These are phyloP conservation scores for Colletotrichum spinosum DNA, from an alignment of 2,329 filamentous ascomycete species.

Conservation along the genomic window DNA sequence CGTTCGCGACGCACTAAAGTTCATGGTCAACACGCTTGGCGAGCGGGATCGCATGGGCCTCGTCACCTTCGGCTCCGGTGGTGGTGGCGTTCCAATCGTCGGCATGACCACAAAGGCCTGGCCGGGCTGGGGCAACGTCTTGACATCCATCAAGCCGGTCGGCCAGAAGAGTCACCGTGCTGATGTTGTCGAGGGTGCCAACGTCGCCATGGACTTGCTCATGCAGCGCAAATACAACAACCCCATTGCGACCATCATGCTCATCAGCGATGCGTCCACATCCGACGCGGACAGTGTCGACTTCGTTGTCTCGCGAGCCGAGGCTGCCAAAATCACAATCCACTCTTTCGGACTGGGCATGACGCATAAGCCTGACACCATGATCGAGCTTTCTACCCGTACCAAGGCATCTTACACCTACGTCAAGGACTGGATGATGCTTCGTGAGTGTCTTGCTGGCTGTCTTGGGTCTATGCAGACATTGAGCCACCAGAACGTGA, in stretches of 20 bases:
- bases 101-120: slow-evolving; percentile 97
- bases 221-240: slow-evolving; percentile 99
- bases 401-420: slow-evolving; percentile 98
- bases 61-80: slow-evolving; percentile 95
- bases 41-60: slow-evolving; percentile 96
- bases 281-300: slow-evolving; percentile 96
- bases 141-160: slow-evolving; percentile 90
- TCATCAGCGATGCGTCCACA: slow-evolving; percentile 97
- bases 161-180: slow-evolving; percentile 97
- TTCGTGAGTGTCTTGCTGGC: slow-evolving; percentile 93
- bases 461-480: slow-evolving; percentile 93
- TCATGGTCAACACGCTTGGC: slow-evolving; percentile 89
- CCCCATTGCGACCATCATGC: slow-evolving; percentile 91
- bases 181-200: slow-evolving; percentile 96
- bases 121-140: slow-evolving; percentile 88
- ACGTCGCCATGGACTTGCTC: slow-evolving; percentile 96
- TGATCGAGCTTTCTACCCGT: slow-evolving; percentile 95
- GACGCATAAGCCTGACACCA: slow-evolving; percentile 97
- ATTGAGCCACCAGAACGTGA: slow-evolving; percentile 97
- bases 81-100: slow-evolving; percentile 93
- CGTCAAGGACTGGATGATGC: slow-evolving; percentile 99
- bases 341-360: slow-evolving; percentile 96
- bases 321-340: slow-evolving; percentile 96
- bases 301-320: slow-evolving; percentile 95
- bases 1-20: slow-evolving; percentile 89